Conservation (phyloP, 2,329 filamentous ascomycete species). For the Cercospora sesami region DNA sequence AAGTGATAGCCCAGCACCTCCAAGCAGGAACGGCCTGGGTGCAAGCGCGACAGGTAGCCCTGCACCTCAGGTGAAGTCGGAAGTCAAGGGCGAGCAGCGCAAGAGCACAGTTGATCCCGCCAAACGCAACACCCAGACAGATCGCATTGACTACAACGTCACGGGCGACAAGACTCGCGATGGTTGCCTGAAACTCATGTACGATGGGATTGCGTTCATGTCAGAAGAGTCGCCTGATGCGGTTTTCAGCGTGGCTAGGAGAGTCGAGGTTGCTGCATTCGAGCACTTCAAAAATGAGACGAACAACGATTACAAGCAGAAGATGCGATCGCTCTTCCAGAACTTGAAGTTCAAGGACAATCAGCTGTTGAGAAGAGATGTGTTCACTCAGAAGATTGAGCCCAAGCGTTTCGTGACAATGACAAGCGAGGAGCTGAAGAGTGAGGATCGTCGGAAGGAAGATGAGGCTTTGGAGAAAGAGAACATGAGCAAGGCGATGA, state of each 20-base stretch:
- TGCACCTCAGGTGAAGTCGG: slow-evolving; percentile 48
- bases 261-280: slow-evolving; percentile 76
- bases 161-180: slow-evolving; percentile 75
- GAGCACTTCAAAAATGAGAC: slow-evolving; percentile 68
- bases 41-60: slow-evolving; percentile 45
- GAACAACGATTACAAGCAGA: slow-evolving; percentile 73
- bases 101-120: slow-evolving; percentile 62
- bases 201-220: slow-evolving; percentile 83
- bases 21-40: slow-evolving; percentile 39
- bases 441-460: slow-evolving; percentile 72
- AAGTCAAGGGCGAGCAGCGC: slow-evolving; percentile 42
- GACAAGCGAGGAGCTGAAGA: slow-evolving; percentile 89
- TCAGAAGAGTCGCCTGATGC: slow-evolving; percentile 61
- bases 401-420: slow-evolving; percentile 78
- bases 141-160: slow-evolving; percentile 74
- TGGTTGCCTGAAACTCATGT: slow-evolving; percentile 85
- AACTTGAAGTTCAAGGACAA: slow-evolving; percentile 95
- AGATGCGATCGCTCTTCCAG: slow-evolving; percentile 88
- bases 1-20: slow-evolving; percentile 50
- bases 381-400: slow-evolving; percentile 72
- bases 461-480: slow-evolving; percentile 78
- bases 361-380: slow-evolving; percentile 69
- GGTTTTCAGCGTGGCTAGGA: slow-evolving; percentile 65
- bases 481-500: slow-evolving; percentile 97
- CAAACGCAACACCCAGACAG: slow-evolving; percentile 78